Conservation (phyloP, 169 alveolate species). For the Plasmodium sp. region DNA sequence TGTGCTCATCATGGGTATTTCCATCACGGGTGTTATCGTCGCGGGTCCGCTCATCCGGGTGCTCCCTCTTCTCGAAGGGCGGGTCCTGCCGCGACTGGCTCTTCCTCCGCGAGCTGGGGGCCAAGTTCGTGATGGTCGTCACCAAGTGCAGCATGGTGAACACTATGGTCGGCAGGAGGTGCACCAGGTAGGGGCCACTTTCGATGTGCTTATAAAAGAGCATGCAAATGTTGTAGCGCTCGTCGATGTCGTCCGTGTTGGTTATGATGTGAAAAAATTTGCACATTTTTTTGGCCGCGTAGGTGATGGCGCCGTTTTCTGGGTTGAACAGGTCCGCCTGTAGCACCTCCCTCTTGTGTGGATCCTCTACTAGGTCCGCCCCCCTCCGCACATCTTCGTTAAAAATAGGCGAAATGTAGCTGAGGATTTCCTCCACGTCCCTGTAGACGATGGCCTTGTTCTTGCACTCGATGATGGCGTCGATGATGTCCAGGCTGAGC, state of each 20-base stretch:
- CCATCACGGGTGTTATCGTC: neutral
- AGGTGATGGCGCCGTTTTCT: constrained; percentile 9
- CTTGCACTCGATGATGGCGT: constrained; percentile 62
- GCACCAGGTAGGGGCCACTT: constrained; percentile 13
- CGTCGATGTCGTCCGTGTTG: constrained; percentile 27
- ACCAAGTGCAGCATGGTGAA: constrained; percentile 24
- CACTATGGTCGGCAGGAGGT: constrained; percentile 25
- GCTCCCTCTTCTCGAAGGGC: neutral
- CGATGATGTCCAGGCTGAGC: constrained; percentile 44
- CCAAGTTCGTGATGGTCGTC: constrained; percentile 3
- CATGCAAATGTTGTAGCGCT: constrained; percentile 26
- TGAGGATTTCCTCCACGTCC: constrained; percentile 39
- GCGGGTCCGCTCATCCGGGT: neutral
- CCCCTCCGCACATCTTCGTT: constrained; percentile 11
- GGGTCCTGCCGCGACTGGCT: neutral
- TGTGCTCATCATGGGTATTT: neutral
- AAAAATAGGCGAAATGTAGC: constrained; percentile 42
- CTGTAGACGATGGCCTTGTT: constrained; percentile 16
- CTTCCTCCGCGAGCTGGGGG: too few species aligned
- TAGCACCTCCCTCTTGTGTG: neutral
- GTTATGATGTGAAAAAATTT: constrained; percentile 72
- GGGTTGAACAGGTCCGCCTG: constrained; percentile 22
- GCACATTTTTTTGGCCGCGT: constrained; percentile 45
- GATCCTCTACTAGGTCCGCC: neutral
- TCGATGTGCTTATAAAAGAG: constrained; percentile 39